Evolutionary conservation across 176 grass and related monocot species (phyloP).

Genomic region (Puccinellia tenuiflora): DNA sequence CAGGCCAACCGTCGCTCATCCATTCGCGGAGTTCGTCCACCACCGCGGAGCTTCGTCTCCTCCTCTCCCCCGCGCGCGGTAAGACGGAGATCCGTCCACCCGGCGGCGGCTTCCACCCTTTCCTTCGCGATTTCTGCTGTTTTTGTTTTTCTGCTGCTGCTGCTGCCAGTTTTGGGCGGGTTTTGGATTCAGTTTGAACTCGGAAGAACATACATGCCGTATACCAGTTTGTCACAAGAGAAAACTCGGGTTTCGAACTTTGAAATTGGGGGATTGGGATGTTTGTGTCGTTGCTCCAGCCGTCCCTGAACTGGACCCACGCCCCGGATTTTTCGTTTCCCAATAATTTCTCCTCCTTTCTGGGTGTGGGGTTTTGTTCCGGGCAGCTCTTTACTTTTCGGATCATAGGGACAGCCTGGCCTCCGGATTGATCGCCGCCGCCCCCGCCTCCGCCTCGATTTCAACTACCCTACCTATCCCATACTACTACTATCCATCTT

Average conservation of each 20-base stretch:
- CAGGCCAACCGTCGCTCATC: neutral
- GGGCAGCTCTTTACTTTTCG: neutral
- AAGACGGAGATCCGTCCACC: neutral
- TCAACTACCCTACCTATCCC: too few species aligned
- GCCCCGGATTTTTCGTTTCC: neutral
- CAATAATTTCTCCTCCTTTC: neutral
- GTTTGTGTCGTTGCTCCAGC: neutral
- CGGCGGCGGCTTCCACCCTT: neutral
- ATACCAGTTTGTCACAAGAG: neutral
- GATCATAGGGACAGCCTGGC: neutral
- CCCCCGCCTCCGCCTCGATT: neutral
- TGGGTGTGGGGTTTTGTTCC: neutral
- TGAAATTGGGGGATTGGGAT: constrained; percentile 11
- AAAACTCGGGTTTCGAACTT: neutral
- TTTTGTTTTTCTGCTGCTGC: neutral
- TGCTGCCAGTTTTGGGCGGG: neutral
- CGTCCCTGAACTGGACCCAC: constrained; percentile 3
- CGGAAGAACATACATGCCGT: neutral
- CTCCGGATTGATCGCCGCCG: constrained; percentile 3
- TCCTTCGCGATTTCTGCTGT: neutral
- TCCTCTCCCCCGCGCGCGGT: neutral
- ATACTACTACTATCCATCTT: too few species aligned
- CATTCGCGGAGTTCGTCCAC: neutral
- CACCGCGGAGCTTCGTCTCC: neutral
- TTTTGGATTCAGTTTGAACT: neutral